phyloP scores from a whole-genome alignment of 306 rosid genomes.

The Fragaria vesca region DNA sequence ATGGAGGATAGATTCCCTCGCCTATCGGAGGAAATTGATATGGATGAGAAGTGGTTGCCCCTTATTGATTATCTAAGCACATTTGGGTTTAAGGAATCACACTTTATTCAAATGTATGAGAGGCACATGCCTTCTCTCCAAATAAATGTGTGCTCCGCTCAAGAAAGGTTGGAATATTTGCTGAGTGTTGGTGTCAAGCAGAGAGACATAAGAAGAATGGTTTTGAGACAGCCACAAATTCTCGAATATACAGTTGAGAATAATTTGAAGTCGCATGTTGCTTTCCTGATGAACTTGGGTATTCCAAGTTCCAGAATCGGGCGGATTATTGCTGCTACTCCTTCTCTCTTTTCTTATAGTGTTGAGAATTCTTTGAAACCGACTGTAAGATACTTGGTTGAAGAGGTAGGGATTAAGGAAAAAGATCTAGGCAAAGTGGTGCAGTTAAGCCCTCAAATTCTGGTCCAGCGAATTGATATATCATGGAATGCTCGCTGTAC shows the following conservation, averaged over 20 bases:
- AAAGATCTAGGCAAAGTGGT: conserved; percentile 87
- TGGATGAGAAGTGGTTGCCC: conserved; percentile 82
- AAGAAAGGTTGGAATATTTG: conserved; percentile 85
- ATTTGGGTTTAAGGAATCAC: conserved; percentile 90
- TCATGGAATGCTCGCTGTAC: conserved; percentile 77
- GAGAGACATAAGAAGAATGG: conserved; percentile 71
- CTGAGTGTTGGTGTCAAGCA: conserved; percentile 90
- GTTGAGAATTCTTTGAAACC: conserved; percentile 91
- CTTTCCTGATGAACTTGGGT: conserved; percentile 75
- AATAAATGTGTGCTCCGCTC: conserved; percentile 75
- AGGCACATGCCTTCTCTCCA: conserved; percentile 92
- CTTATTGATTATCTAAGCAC: conserved; percentile 88
- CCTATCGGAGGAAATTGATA: conserved; percentile 62
- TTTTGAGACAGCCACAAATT: conserved; percentile 94
- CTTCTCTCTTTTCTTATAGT: conserved; percentile 86
- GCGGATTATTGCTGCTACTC: conserved; percentile 73
- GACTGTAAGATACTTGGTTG: conserved; percentile 78
- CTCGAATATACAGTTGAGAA: conserved; percentile 79
- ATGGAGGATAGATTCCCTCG: conserved; percentile 60
- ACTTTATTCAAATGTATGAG: conserved; percentile 86
- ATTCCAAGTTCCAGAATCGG: conserved; percentile 80
- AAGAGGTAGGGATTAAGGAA: conserved; percentile 95
- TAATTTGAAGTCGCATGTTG: conserved; percentile 80
- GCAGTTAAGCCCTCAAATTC: conserved; percentile 92
- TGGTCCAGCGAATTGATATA: conserved; percentile 83